phyloP scores from a whole-genome alignment of 73 alveolate genomes.

The Strombidium stylifer region DNA sequence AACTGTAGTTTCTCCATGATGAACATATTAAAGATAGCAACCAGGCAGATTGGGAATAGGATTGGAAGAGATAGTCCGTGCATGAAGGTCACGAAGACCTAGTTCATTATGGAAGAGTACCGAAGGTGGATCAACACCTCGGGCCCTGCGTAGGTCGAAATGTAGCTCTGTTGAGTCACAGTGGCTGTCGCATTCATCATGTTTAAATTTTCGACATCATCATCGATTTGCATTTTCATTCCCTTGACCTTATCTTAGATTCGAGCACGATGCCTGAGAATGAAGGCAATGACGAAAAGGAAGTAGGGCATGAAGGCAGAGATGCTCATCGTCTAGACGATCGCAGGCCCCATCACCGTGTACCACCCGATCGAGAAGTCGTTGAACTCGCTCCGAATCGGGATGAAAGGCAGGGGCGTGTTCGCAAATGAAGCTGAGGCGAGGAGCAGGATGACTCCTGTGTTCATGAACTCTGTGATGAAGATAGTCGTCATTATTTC shows the following conservation, averaged over 20 bases:
- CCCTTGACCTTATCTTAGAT: constrained; percentile 14
- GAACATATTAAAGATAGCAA: constrained; percentile 22
- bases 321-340: constrained; percentile 37
- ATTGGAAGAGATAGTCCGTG: constrained; percentile 53
- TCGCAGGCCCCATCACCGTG: constrained; percentile 27
- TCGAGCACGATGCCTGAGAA: background rate
- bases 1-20: constrained; percentile 28
- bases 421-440: constrained; percentile 35
- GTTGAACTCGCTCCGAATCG: constrained; percentile 12
- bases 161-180: constrained; percentile 28
- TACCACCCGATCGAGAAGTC: constrained; percentile 52
- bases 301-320: constrained; percentile 39
- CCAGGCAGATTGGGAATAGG: constrained; percentile 38
- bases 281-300: constrained; percentile 10
- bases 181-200: too few species aligned
- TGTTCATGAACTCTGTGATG: constrained; percentile 41
- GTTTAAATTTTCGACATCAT: too few species aligned
- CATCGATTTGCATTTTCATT: constrained; percentile 11
- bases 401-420: constrained; percentile 4
- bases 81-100: constrained; percentile 30
- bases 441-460: constrained; percentile 34
- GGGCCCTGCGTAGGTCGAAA: constrained; percentile 53
- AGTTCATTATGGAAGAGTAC: constrained; percentile 19
- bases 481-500: constrained; percentile 21
- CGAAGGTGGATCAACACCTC: constrained; percentile 33